Evolutionary conservation across 2,329 filamentous ascomycete species (phyloP).

Genomic region (Teratosphaeriaceae sp.): DNA sequence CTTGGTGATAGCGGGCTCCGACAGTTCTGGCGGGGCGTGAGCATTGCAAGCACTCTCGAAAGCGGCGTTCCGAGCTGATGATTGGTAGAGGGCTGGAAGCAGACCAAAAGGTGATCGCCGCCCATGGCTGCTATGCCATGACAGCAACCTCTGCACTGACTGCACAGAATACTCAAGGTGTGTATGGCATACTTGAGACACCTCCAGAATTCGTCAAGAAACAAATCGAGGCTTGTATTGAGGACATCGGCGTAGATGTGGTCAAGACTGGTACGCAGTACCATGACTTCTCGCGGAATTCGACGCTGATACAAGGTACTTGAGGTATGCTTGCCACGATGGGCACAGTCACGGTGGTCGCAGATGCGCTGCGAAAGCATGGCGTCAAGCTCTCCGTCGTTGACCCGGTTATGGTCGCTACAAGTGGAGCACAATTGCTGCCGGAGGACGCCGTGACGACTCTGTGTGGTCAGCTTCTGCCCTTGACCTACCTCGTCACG

Average conservation of each 20-base stretch:
- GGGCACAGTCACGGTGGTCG: slow-evolving; percentile 62
- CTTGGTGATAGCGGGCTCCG: slow-evolving; percentile 79
- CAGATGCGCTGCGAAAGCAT: slow-evolving; percentile 54
- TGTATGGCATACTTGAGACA: slow-evolving; percentile 71
- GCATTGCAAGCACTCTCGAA: slow-evolving; percentile 27
- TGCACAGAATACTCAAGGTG: slow-evolving; percentile 87
- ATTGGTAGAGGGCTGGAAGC: slow-evolving; percentile 77
- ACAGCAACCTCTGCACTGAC: slow-evolving; percentile 92
- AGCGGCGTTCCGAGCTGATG: slow-evolving; percentile 10
- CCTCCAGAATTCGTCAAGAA: slow-evolving; percentile 73
- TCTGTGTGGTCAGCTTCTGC: slow-evolving; percentile 55
- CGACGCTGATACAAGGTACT: slow-evolving; percentile 11
- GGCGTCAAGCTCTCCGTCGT: slow-evolving; percentile 56
- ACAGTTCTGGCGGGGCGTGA: slow-evolving; percentile 85
- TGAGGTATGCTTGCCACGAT: slow-evolving; percentile 78
- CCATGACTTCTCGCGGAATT: background rate
- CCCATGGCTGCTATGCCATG: slow-evolving; percentile 92
- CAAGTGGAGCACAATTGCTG: slow-evolving; percentile 65
- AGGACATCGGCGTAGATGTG: slow-evolving; percentile 81
- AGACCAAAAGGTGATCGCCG: slow-evolving; percentile 86
- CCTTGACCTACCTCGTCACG: slow-evolving; percentile 61
- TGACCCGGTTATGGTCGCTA: slow-evolving; percentile 92
- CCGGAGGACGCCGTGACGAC: slow-evolving; percentile 57
- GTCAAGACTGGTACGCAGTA: slow-evolving; percentile 70
- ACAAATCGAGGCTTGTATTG: slow-evolving; percentile 78